A percentile compares a stretch with the other conserved stretches of the same genome.
Conservation (phyloP, 768 basidiomycete species). For the Sporobolomyces roseus region DNA sequence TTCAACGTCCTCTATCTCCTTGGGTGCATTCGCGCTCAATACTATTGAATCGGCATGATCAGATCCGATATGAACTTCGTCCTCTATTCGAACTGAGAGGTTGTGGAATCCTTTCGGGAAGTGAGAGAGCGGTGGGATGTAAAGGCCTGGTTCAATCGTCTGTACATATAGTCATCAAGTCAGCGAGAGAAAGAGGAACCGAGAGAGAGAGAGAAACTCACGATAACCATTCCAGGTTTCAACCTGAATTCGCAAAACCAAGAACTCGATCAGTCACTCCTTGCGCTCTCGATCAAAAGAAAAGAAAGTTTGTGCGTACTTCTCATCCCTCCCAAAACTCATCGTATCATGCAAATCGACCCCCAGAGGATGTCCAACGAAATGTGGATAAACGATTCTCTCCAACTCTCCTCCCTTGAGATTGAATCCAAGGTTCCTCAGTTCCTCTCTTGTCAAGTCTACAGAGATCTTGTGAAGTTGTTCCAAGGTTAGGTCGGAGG, state of each 20-base stretch:
- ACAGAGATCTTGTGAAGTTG: constrained; percentile 74
- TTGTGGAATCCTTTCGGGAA: constrained; percentile 88
- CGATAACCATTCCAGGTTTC: constrained; percentile 72
- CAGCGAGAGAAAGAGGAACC: background rate
- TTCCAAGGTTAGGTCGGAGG: constrained; percentile 60
- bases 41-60: constrained; percentile 56
- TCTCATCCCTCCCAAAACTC: constrained; percentile 46
- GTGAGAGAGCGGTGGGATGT: constrained; percentile 71
- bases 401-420: constrained; percentile 55
- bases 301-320: constrained; percentile 45
- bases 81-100: constrained; percentile 85
- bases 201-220: constrained; percentile 5
- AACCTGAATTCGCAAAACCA: constrained; percentile 52
- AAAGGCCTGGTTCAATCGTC: constrained; percentile 59
- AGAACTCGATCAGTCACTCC: constrained; percentile 2
- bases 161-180: background rate
- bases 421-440: constrained; percentile 66
- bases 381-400: constrained; percentile 81
- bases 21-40: constrained; percentile 69
- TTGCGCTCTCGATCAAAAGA: background rate
- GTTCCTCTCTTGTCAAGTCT: constrained; percentile 63
- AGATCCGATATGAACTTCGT: constrained; percentile 60
- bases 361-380: constrained; percentile 84
- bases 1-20: constrained; percentile 79
- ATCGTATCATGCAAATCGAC: constrained; percentile 87